Evolutionary conservation across 306 rosid species (phyloP).

Genomic region (Malus asiatica): DNA sequence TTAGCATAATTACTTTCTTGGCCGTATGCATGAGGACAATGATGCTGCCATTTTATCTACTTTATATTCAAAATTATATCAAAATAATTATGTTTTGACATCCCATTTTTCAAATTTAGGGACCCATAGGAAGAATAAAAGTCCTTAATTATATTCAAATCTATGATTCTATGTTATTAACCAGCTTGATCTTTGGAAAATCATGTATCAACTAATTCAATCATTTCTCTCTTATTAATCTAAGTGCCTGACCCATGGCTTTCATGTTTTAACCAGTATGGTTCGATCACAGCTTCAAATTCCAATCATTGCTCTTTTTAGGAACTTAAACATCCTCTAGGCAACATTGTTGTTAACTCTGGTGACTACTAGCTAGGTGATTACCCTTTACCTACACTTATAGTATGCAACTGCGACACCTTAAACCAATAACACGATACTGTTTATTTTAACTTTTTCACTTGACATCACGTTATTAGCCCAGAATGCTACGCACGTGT

Average conservation of each 20-base stretch:
- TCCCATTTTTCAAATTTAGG: background rate
- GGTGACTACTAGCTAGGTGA: background rate
- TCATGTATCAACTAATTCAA: background rate
- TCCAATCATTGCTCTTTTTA: background rate
- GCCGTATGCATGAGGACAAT: background rate
- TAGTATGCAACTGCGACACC: too few relatives aligned
- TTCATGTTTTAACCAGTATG: background rate
- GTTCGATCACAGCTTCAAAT: background rate
- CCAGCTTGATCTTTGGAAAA: background rate
- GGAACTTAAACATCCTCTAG: background rate
- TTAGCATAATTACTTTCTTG: too few relatives aligned
- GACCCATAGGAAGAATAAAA: background rate
- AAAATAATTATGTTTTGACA: background rate
- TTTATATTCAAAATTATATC: background rate
- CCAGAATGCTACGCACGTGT: too few relatives aligned
- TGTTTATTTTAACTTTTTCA: too few relatives aligned
- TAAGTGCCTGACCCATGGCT: background rate
- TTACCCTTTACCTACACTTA: background rate
- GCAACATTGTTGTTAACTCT: background rate
- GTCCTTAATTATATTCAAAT: background rate
- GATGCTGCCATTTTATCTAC: slow-evolving; percentile 1
- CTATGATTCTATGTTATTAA: background rate
- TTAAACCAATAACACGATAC: too few relatives aligned
- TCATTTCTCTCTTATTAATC: background rate
- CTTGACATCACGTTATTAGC: too few relatives aligned